A percentile compares a stretch with the other conserved stretches of the same genome.
Evolutionary conservation across 176 grass and related monocot species (phyloP).

Genomic region (Pontederia paniculata): DNA sequence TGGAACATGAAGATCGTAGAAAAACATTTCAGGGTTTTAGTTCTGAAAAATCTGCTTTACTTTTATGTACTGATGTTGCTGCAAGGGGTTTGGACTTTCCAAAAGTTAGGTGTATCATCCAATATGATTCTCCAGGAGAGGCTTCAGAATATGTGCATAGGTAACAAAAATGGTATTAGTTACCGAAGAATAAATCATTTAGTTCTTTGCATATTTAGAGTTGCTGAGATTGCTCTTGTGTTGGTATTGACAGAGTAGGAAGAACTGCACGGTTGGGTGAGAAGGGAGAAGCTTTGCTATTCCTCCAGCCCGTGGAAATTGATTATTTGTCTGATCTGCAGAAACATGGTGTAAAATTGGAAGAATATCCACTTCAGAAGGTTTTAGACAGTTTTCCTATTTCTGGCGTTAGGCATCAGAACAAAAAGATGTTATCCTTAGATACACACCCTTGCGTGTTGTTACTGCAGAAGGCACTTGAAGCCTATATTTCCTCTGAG

Average conservation of each 20-base stretch:
- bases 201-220: background rate
- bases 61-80: constrained; percentile 79
- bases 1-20: constrained; percentile 79
- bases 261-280: constrained; percentile 88
- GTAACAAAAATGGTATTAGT: constrained; percentile 24
- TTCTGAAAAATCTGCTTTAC: constrained; percentile 79
- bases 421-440: constrained; percentile 53
- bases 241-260: constrained; percentile 50
- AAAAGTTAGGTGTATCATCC: constrained; percentile 79
- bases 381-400: constrained; percentile 62
- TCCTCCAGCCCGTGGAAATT: constrained; percentile 83
- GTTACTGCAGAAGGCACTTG: constrained; percentile 62
- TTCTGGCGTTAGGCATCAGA: constrained; percentile 36
- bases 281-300: constrained; percentile 81
- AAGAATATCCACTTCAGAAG: constrained; percentile 77
- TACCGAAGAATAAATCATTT: background rate
- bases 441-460: constrained; percentile 93
- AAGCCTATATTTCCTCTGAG: constrained; percentile 54
- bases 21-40: constrained; percentile 74
- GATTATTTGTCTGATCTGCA: constrained; percentile 87
- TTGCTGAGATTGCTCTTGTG: background rate
- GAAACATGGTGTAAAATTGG: constrained; percentile 51
- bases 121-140: constrained; percentile 95
- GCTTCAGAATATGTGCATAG: constrained; percentile 98
- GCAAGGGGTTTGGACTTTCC: constrained; percentile 94